Percentiles rank a stretch among this genome's conserved stretches.
Evolutionary conservation across 768 basidiomycete species (phyloP).

Genomic region (Mycena sanguinolenta): DNA sequence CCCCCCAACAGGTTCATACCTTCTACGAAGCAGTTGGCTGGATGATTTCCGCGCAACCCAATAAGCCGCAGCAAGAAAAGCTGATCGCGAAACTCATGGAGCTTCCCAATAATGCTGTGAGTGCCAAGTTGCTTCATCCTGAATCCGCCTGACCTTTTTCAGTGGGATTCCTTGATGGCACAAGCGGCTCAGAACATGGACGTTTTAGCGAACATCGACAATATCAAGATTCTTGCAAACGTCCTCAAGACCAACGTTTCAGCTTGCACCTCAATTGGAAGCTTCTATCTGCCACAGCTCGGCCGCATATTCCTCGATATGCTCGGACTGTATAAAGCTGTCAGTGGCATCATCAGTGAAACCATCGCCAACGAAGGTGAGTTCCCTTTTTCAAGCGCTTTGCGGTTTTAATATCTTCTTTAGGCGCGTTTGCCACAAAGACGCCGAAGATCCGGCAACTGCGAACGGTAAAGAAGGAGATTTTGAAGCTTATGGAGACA

Average conservation of each 20-base stretch:
- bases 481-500: conserved; percentile 96
- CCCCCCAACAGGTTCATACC: conserved; percentile 97
- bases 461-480: conserved; percentile 98
- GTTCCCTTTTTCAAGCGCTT: conserved; percentile 25
- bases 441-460: conserved; percentile 96
- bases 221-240: conserved; percentile 96
- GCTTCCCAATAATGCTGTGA: conserved; percentile 93
- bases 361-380: conserved; percentile 88
- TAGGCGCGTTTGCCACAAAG: conserved; percentile 93
- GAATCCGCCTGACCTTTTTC: conserved; percentile 18
- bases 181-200: conserved; percentile 95
- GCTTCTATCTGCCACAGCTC: conserved; percentile 97
- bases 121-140: conserved; percentile 43
- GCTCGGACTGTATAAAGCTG: conserved; percentile 97
- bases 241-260: conserved; percentile 99
- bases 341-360: conserved; percentile 95
- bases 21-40: conserved; percentile 99
- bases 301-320: conserved; percentile 97
- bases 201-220: conserved; percentile 90
- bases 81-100: conserved; percentile 97
- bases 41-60: conserved; percentile 99
- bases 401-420: conserved; percentile 23
- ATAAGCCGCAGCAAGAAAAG: conserved; percentile 96
- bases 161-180: conserved; percentile 99
- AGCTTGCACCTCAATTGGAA: conserved; percentile 96